Conservation (phyloP, 805 yeast genomes). For the Candida oleophila region DNA sequence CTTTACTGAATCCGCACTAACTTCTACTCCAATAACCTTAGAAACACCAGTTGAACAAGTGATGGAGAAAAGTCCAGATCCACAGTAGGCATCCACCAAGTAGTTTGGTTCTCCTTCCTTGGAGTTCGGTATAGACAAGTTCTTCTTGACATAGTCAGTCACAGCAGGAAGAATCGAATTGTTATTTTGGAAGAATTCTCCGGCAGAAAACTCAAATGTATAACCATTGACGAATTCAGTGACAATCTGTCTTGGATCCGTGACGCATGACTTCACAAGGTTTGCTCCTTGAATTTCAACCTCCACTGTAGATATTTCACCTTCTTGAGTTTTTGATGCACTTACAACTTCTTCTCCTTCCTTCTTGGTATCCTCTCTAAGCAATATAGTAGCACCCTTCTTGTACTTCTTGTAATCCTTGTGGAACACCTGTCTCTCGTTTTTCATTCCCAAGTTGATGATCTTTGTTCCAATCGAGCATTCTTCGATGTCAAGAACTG, state of each 20-base stretch:
- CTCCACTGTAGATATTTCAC: conserved; percentile 28
- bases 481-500: conserved; percentile 88
- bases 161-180: conserved; percentile 85
- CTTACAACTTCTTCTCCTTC: conserved; percentile 27
- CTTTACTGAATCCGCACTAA: conserved; percentile 84
- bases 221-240: conserved; percentile 73
- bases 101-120: conserved; percentile 44
- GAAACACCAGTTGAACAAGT: conserved; percentile 82
- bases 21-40: conserved; percentile 89
- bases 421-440: conserved; percentile 61
- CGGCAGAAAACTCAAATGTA: conserved; percentile 86
- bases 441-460: conserved; percentile 68
- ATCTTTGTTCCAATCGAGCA: conserved; percentile 85
- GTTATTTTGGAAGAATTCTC: conserved; percentile 95
- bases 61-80: conserved; percentile 89
- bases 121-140: conserved; percentile 46
- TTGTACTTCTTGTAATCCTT: conserved; percentile 48
- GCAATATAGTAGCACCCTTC: conserved; percentile 82
- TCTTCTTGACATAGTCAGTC: conserved; percentile 75
- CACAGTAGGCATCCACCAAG: conserved; percentile 93
- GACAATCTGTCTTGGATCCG: conserved; percentile 75
- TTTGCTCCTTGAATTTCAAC: conserved; percentile 22
- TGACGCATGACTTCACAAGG: conserved; percentile 68
- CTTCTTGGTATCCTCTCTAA: conserved; percentile 68
- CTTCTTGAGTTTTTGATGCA: conserved; percentile 36